These are phyloP conservation scores for Xylaria hypoxylon DNA, from an alignment of 2,329 filamentous ascomycete species.

Conservation along the genomic window DNA sequence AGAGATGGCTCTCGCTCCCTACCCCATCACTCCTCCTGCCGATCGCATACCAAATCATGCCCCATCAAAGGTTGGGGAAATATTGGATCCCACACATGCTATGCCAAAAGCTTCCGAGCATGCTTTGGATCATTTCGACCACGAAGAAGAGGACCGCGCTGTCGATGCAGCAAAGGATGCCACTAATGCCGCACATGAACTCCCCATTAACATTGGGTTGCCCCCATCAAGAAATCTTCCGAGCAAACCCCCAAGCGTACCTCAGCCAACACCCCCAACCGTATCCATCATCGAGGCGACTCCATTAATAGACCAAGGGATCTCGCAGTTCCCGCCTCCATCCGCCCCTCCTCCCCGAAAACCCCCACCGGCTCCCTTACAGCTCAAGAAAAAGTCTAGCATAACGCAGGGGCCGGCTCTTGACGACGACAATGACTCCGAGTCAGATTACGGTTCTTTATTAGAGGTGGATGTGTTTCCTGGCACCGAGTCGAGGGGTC, in stretches of 20 bases:
- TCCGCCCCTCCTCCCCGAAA: conserved; percentile 77
- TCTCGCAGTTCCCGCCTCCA: conserved; percentile 63
- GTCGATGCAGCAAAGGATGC: conserved; percentile 60
- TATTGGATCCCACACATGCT: conserved; percentile 66
- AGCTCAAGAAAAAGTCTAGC: conserved; percentile 66
- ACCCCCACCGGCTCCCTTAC: conserved; percentile 84
- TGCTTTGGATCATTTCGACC: conserved; percentile 67
- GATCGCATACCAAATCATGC: conserved; percentile 57
- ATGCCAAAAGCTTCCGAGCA: conserved; percentile 73
- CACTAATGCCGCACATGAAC: conserved; percentile 58
- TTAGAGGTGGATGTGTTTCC: conserved; percentile 75
- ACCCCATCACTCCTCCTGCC: conserved; percentile 73
- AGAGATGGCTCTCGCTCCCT: conserved; percentile 69
- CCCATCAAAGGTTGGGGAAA: conserved; percentile 60
- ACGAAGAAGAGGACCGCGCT: conserved; percentile 63
- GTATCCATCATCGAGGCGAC: conserved; percentile 59
- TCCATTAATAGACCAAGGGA: conserved; percentile 58
- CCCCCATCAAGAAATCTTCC: conserved; percentile 69
- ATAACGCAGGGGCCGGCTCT: conserved; percentile 46
- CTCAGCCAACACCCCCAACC: conserved; percentile 64
- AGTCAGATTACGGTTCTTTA: conserved; percentile 86
- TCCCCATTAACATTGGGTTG: conserved; percentile 64
- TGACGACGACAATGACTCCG: conserved; percentile 72
- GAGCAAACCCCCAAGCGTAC: conserved; percentile 63
- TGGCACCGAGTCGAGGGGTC: conserved; percentile 71